Evolutionary conservation across 352 stramenopile species (phyloP).

Genomic region (Globisporangium perplexum): DNA sequence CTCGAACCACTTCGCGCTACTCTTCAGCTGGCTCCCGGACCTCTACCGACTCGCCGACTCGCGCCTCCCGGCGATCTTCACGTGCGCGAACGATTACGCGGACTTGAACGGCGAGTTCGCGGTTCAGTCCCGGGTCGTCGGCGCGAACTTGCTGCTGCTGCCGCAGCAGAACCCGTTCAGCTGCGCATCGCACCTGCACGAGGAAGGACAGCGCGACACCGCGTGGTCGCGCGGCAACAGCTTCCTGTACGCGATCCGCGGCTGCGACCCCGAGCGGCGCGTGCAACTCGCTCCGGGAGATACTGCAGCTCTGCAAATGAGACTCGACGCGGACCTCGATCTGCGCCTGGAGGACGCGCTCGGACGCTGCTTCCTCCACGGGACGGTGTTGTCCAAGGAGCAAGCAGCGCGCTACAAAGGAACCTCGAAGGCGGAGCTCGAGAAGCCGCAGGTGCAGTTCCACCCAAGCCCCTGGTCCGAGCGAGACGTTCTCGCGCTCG

Average conservation of each 20-base stretch:
- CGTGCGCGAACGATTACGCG: constrained; percentile 72
- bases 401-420: constrained; percentile 52
- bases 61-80: constrained; percentile 55
- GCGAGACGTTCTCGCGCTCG: constrained; percentile 32
- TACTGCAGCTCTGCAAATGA: constrained; percentile 25
- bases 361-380: constrained; percentile 52
- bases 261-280: constrained; percentile 25
- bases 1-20: constrained; percentile 31
- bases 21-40: constrained; percentile 73
- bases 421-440: constrained; percentile 18
- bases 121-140: constrained; percentile 55
- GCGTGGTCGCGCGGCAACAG: constrained; percentile 67
- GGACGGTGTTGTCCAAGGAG: constrained; percentile 59
- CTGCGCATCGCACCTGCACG: constrained; percentile 62
- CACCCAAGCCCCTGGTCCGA: constrained; percentile 12
- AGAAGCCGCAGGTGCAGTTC: constrained; percentile 40
- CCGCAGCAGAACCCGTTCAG: constrained; percentile 72
- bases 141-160: constrained; percentile 51
- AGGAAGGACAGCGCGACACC: constrained; percentile 57
- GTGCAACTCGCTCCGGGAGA: constrained; percentile 19
- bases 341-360: constrained; percentile 50
- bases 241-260: constrained; percentile 59
- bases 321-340: constrained; percentile 39
- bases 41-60: constrained; percentile 49
- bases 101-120: constrained; percentile 80